Base-by-base conservation (phyloP, 345 rosid species). In the Nephelium lappaceum region DNA sequence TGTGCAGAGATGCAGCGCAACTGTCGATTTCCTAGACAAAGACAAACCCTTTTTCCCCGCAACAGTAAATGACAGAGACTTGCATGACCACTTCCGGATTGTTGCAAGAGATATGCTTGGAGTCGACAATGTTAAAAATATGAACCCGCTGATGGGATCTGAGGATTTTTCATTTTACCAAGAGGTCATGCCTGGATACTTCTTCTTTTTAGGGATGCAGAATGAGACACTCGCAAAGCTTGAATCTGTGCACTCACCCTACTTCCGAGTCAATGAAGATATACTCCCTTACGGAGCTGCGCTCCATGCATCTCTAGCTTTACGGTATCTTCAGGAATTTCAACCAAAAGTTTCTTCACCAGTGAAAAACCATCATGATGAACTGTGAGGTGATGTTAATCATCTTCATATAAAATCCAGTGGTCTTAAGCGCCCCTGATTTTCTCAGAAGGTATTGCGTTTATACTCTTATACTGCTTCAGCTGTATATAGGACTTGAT, bases 81-180 rank as follows among this genome's bases (percentile, higher is more conserved):
- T 96, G 82, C 95, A 93, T 25, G 69, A 71, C 71, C 81, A 83
- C 83, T 92, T 93, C 87, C 69, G 49, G 78, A 81, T 75, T 47
- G 86, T 91, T 41, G 93, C 96, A 0, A 83, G 86, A 10, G 93
- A 88, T 68, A 36, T 93, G 91, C 89, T 95, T 14, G 99, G 98
- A 19, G 41, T 0, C 25, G 69, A 81, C 65, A 92, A 89, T 73
- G 80, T 90, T 19, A 77, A 80, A 6, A 87, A 79, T 47, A 90
- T 89, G 93, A 85, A 88, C 69, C 97, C 93, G 10, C 8, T 89
- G 81, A 96, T 91, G 97, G 97, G 97, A 68, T 83, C 97, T 14
- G 99, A 96, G 80, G 99, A 93, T 79, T 96, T 96, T 83, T 72
- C 97, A 0, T 96, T 93, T 80, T 96, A 91, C 82, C 97, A 91